These are phyloP conservation scores for Termitomyces sp. DNA, from an alignment of 768 basidiomycete species.

Conservation along the genomic window DNA sequence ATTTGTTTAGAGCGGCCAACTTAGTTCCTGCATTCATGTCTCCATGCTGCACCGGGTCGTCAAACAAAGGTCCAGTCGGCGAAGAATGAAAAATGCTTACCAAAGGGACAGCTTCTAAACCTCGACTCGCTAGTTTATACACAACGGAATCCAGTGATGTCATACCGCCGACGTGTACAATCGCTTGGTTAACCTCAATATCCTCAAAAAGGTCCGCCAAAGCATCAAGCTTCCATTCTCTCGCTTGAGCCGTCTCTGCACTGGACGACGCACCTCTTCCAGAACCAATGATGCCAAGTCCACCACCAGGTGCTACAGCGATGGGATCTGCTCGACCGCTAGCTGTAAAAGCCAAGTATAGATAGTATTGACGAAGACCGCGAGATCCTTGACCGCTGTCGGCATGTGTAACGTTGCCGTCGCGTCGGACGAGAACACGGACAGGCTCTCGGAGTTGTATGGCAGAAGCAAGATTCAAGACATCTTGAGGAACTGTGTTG, in stretches of 20 bases:
- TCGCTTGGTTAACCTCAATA: conserved; percentile 71
- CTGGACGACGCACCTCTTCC: conserved; percentile 71
- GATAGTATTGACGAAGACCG: conserved; percentile 91
- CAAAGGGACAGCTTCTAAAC: conserved; percentile 83
- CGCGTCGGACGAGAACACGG: conserved; percentile 92
- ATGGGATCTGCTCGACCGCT: conserved; percentile 63
- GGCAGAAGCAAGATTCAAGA: conserved; percentile 88
- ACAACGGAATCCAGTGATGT: conserved; percentile 83
- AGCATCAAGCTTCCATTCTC: conserved; percentile 95
- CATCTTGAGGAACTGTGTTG: conserved; percentile 97
- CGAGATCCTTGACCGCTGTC: conserved; percentile 65
- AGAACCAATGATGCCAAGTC: conserved; percentile 88
- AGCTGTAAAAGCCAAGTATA: conserved; percentile 93
- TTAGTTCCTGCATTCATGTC: conserved; percentile 88
- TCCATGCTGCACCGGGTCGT: conserved; percentile 54
- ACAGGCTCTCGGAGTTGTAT: conserved; percentile 96
- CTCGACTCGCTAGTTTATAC: conserved; percentile 82
- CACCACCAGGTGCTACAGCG: conserved; percentile 40
- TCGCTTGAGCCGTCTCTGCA: conserved; percentile 79
- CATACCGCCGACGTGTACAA: conserved; percentile 88
- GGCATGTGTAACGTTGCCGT: conserved; percentile 75
- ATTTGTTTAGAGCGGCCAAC: conserved; percentile 79
- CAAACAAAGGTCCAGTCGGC: conserved; percentile 11
- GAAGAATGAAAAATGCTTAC: conserved; percentile 42
- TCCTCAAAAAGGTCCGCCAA: conserved; percentile 88